These are phyloP conservation scores for Arabis alpina DNA, from an alignment of 345 rosid species.

Conservation along the genomic window DNA sequence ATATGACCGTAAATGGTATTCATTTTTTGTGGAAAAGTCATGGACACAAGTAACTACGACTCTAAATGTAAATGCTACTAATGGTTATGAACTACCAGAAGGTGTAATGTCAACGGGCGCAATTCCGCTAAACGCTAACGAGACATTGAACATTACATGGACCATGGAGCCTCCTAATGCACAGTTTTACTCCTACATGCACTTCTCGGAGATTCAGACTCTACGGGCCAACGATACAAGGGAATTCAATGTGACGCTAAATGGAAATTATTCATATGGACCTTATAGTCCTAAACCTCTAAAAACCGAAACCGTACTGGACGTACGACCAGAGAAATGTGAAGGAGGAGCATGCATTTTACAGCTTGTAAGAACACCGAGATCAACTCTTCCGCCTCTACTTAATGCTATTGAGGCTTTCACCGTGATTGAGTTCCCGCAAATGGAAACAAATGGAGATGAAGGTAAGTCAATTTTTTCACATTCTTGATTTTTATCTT, in stretches of 20 bases:
- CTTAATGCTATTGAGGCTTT: constrained; percentile 50
- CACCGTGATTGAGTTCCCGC: constrained; percentile 38
- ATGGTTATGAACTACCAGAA: constrained; percentile 20
- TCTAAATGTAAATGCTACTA: neutral
- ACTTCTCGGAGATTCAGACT: constrained; percentile 56
- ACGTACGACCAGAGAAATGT: constrained; percentile 34
- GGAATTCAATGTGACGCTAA: constrained; percentile 45
- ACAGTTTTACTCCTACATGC: constrained; percentile 39
- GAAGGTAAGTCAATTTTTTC: constrained; percentile 42
- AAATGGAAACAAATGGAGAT: constrained; percentile 38
- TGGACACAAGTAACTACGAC: constrained; percentile 37
- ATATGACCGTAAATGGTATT: constrained; percentile 39
- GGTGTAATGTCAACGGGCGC: constrained; percentile 22
- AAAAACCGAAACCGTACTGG: constrained; percentile 30
- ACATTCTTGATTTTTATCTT: constrained; percentile 18
- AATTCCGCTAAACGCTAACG: constrained; percentile 9
- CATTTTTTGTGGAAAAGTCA: constrained; percentile 6
- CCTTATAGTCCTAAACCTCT: constrained; percentile 44
- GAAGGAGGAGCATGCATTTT: constrained; percentile 35
- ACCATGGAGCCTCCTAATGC: constrained; percentile 14
- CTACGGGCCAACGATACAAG: constrained; percentile 51
- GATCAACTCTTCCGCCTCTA: constrained; percentile 59
- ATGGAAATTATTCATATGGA: constrained; percentile 44
- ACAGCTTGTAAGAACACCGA: constrained; percentile 28
- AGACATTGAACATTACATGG: constrained; percentile 30